phyloP scores from a whole-genome alignment of 2,329 filamentous ascomycete species.

The Neonectria punicea region DNA sequence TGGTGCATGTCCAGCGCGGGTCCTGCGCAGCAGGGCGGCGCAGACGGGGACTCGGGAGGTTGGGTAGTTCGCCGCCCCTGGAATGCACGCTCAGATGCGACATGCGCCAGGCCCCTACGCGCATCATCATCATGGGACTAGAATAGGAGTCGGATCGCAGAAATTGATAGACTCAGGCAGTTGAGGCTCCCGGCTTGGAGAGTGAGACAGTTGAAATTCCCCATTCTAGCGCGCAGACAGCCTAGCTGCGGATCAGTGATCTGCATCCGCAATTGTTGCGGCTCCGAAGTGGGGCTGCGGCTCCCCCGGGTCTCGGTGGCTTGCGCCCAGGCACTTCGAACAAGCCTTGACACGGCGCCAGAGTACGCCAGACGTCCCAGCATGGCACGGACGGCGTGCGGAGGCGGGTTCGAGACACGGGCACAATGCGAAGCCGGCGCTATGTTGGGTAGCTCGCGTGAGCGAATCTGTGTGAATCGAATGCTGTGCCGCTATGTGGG shows the following conservation, averaged over 20 bases:
- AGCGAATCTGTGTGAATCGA: conserved; percentile 26
- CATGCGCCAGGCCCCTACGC: conserved; percentile 12
- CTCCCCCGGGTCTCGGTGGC: conserved; percentile 37
- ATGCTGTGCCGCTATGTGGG: conserved; percentile 6
- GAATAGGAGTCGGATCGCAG: conserved; percentile 23
- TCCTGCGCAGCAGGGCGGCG: background rate
- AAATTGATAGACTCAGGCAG: conserved; percentile 24
- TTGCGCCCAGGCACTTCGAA: background rate
- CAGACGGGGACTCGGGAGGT: conserved; percentile 9
- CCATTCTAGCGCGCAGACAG: conserved; percentile 32
- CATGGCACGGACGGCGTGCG: conserved; percentile 29
- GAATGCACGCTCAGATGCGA: conserved; percentile 19
- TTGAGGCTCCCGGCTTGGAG: conserved; percentile 21
- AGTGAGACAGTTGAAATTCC: conserved; percentile 24
- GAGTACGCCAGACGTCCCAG: conserved; percentile 7
- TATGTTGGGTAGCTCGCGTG: conserved; percentile 24
- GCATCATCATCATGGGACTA: conserved; percentile 20
- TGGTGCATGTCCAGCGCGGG: background rate
- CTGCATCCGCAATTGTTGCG: conserved; percentile 41
- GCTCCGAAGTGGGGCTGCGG: conserved; percentile 45
- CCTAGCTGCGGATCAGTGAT: conserved; percentile 44
- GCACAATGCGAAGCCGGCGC: conserved; percentile 12
- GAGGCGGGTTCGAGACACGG: conserved; percentile 19
- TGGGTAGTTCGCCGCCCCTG: conserved; percentile 25
- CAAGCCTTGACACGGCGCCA: conserved; percentile 15